Base-by-base conservation (phyloP, 306 rosid genomes). In the Echinosophora koreensis region DNA sequence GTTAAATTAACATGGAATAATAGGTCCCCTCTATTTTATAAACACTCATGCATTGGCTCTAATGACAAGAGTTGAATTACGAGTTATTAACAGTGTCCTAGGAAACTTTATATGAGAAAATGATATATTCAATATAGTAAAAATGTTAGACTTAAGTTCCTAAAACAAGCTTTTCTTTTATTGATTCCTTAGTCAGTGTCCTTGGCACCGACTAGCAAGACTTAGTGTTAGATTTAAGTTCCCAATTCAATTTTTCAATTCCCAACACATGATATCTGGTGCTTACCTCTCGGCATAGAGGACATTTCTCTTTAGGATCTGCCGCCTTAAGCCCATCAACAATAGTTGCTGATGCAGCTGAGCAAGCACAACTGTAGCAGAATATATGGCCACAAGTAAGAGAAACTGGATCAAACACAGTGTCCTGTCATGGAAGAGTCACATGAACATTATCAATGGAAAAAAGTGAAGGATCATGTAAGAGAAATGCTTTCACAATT, bases 381-480 rank as follows among this genome's bases (percentile, higher is more conserved):
- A 88, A 92, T 77, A 95, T 86, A 82, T 95, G 99, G 69, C 99
- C 97, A 16, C 99, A 95, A 6, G 82, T 77, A 67, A 95, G 92
- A 73, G 97, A 86, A 76, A 90, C 91, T 5, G 99, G 96, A 85
- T 95, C 99, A 84, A 95, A 95, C 78, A 92, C 97, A 4, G 93
- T 90, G 9, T 95, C 97, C 99, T 95, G 89, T 74, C 78, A 78
- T 57, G 65, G 16, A 42, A 71, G 51, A 17, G 37, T 38, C 51
- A 52, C 3, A 51, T 28, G n/a, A 79, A 65, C 37, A 12, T 49
- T 11, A 54, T 44, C 71, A 79, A 60, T 18, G 18, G 72, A 75
- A 30, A 62, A 50, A 38, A 15, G 55, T 13, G 50, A 78, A 81
- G 41, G 55, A 65, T 50, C 34, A 12, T 35, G 56, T 9, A 27